Evolutionary conservation across 1,284 basidiomycete genomes (phyloP), one percentile per base, ranked within the genome.

Genomic region (Pseudozyma sp.): DNA sequence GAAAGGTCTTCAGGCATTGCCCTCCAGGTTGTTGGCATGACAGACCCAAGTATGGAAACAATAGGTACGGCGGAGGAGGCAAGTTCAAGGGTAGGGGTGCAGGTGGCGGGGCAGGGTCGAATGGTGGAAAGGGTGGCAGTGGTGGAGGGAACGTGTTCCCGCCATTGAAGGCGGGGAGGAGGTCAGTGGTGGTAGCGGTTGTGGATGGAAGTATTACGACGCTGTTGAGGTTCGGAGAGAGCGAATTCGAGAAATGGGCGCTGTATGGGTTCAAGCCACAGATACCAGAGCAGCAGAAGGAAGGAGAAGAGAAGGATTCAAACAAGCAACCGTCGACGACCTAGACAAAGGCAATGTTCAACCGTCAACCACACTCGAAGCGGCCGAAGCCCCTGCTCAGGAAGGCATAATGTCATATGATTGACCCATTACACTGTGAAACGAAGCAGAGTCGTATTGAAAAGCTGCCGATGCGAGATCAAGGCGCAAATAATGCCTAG

Each of bases 201-300:
- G 94, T 96, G 4, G 95, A 97, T 85, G 89, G 91, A 8, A 94
- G 95, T 8, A 94, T 90, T 71, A 92, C 92, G 31, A 92, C 92
- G 64, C 93, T 97, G 87, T 91, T 95, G 84, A 87, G 93, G 47
- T 95, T 98, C 78, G 92, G 92, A 1, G 89, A 95, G 81, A 91
- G 93, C 0, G 91, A 89, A 12, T 98, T 99, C 85, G 90, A 89
- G 54, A 91, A 92, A 71, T 91, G 91, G 88, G 59, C 45, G 56
- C 39, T 79, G 39, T 61, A 68, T 11, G 58, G 62, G 0, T 40
- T 36, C 10, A 25, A 38, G 21, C 55, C 55, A 5, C 51, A 53
- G 25, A 44, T 36, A 21, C 18, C 11, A 48, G 14, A 45, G 52
- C 25, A 38, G 14, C 31, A 52, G n/a, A 31, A 19, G 5, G 19